Evolutionary conservation across 371 early-diverging fungal genomes (phyloP), one percentile per base, ranked within the genome.

Genomic region (Mortierella sp.): DNA sequence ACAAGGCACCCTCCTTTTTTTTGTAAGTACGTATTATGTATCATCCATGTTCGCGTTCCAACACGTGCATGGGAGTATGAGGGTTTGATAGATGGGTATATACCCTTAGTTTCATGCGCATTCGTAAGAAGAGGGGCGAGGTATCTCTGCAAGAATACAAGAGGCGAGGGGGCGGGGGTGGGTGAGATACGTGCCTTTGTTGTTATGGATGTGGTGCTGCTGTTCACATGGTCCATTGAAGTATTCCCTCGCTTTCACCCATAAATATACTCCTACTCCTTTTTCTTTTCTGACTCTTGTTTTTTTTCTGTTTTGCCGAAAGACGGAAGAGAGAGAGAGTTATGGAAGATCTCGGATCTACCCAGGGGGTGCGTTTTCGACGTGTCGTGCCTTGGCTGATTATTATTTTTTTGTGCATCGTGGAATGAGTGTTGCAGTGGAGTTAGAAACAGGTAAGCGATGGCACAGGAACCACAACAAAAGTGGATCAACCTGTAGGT

Each of bases 281-380:
- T 35, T 16, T 35, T 63, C 4, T 35, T 35, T 63, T 60, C 18
- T 63, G 63, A 63, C 63, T 73, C 73, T 51, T 32, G 4, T 51
- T 43, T 14, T 72, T 27, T 21, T 3, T 29, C 5, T 41, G 41
- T 72, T 46, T 46, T 46, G 48, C 48, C 14, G 48, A 8, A 72
- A 44, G 29, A 27, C 12, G n/a, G 27, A 72, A 49, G 4, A 72
- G 21, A 27, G 6, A 74, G 3, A 44, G 16, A 8, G n/a, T 16
- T 35, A 60, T 60, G 63, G 75, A 32, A 48, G 46, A 60, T 44
- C 63, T 75, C 68, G 46, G 75, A 75, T 75, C 75, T 75, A 49
- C n/a, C 27, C 32, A 21, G 46, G 54, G 27, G 8, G 12, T 49
- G 68, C 38, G 4, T 51, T 21, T 21, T 75, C 51, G n/a, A 48